Evolutionary conservation across 225 moss, liverwort and hornwort genomes (phyloP).

Genomic region (Sphagnum tenellum): DNA sequence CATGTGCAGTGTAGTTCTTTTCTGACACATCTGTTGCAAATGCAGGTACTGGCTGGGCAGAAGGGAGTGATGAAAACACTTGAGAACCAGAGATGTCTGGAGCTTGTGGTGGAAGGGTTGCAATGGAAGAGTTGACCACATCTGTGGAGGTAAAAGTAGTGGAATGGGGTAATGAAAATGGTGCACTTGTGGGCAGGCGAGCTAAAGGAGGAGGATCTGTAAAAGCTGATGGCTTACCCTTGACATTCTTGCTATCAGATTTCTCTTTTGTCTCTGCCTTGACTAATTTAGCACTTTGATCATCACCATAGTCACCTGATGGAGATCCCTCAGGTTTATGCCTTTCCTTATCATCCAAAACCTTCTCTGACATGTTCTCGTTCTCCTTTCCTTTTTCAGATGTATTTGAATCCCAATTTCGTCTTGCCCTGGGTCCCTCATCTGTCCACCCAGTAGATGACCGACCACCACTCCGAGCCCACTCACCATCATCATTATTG

Average conservation of each 20-base stretch:
- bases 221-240: too few species aligned
- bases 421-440: conserved; percentile 19
- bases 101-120: conserved; percentile 16
- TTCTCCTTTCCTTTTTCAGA: conserved; percentile 30
- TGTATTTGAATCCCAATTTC: conserved; percentile 21
- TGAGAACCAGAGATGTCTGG: conserved; percentile 23
- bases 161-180: too few species aligned
- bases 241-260: too few species aligned
- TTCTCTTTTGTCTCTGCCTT: too few species aligned
- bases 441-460: conserved; percentile 20
- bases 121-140: too few species aligned
- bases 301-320: conserved; percentile 26
- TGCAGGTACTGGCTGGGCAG: conserved; percentile 12
- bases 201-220: too few species aligned
- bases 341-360: conserved; percentile 22
- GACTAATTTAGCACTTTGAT: conserved; percentile 4
- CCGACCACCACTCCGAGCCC: conserved; percentile 22
- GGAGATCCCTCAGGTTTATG: conserved; percentile 30
- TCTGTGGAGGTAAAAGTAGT: too few species aligned
- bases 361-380: conserved; percentile 10
- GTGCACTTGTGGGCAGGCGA: too few species aligned
- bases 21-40: conserved; percentile 8
- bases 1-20: conserved; percentile 5
- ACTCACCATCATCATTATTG: conserved; percentile 26
- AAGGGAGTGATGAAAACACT: conserved; percentile 17